These are phyloP conservation scores for Lepidium didymum DNA, from an alignment of 345 rosid species.

Conservation along the genomic window DNA sequence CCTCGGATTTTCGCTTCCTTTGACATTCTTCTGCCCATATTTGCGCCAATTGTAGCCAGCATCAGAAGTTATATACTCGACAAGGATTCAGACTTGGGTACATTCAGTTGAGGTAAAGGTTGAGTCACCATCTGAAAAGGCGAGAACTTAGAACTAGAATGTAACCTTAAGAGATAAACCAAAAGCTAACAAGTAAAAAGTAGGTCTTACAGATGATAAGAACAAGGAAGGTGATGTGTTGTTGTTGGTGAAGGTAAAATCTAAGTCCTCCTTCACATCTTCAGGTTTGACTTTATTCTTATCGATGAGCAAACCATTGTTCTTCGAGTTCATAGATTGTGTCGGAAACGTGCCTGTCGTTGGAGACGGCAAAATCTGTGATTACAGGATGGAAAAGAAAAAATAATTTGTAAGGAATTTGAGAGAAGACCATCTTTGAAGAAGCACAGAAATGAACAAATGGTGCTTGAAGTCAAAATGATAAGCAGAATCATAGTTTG, in stretches of 20 bases:
- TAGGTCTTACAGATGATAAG: constrained; percentile 31
- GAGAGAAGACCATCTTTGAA: background rate
- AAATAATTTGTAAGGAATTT: background rate
- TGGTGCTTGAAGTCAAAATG: background rate
- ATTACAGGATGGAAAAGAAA: background rate
- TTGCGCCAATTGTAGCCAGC: constrained; percentile 98
- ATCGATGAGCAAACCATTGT: background rate
- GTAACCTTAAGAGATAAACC: background rate
- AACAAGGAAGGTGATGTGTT: constrained; percentile 28
- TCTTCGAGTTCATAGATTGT: constrained; percentile 46
- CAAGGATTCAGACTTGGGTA: background rate
- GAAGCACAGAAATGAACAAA: background rate
- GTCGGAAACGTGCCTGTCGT: constrained; percentile 73
- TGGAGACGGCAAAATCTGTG: constrained; percentile 80
- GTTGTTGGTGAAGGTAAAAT: constrained; percentile 45
- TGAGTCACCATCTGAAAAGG: constrained; percentile 2
- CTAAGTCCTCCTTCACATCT: constrained; percentile 29
- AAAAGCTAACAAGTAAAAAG: background rate
- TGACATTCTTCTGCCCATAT: constrained; percentile 92
- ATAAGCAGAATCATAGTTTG: background rate
- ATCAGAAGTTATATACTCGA: constrained; percentile 28
- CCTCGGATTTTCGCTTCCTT: constrained; percentile 93
- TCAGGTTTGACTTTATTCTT: constrained; percentile 37
- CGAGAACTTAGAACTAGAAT: background rate
- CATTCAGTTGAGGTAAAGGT: constrained; percentile 21